Conservation (phyloP, 2,329 filamentous ascomycete species). For the Diaporthe batatas region DNA sequence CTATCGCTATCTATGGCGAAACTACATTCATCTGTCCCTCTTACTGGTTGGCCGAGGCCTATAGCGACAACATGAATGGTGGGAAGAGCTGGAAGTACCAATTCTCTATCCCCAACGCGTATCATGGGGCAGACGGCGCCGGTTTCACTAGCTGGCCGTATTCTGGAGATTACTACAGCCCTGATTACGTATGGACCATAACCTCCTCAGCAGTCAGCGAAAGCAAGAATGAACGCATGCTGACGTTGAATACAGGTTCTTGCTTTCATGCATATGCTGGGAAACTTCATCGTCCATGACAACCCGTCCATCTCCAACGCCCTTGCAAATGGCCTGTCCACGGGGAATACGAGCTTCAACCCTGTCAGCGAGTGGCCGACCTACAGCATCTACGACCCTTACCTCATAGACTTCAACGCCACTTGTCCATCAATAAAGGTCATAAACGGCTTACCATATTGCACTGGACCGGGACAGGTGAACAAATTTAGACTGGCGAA, state of each 20-base stretch:
- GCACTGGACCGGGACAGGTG: constrained; percentile 9
- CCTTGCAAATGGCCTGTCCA: constrained; percentile 21
- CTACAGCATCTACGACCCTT: constrained; percentile 18
- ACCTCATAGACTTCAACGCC: constrained; percentile 21
- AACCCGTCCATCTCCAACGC: constrained; percentile 6
- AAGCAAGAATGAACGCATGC: background rate
- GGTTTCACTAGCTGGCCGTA: constrained; percentile 18
- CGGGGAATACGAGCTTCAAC: constrained; percentile 9
- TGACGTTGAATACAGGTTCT: constrained; percentile 8
- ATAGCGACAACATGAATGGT: constrained; percentile 6
- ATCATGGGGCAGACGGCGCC: constrained; percentile 18
- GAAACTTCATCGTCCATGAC: constrained; percentile 20
- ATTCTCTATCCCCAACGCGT: constrained; percentile 27
- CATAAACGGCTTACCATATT: constrained; percentile 8
- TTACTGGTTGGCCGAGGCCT: constrained; percentile 32
- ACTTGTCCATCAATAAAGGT: constrained; percentile 20
- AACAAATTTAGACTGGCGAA: constrained; percentile 20
- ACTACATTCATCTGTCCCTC: constrained; percentile 28
- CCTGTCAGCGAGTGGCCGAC: constrained; percentile 23
- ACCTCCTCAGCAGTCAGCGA: background rate
- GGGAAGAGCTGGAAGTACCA: constrained; percentile 29
- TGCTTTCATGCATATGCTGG: constrained; percentile 30
- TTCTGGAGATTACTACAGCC: constrained; percentile 1
- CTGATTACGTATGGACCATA: background rate
- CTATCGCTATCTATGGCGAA: constrained; percentile 31